Conservation (phyloP, 1,284 basidiomycete species). For the Mycosarcoma mackinlayi region DNA sequence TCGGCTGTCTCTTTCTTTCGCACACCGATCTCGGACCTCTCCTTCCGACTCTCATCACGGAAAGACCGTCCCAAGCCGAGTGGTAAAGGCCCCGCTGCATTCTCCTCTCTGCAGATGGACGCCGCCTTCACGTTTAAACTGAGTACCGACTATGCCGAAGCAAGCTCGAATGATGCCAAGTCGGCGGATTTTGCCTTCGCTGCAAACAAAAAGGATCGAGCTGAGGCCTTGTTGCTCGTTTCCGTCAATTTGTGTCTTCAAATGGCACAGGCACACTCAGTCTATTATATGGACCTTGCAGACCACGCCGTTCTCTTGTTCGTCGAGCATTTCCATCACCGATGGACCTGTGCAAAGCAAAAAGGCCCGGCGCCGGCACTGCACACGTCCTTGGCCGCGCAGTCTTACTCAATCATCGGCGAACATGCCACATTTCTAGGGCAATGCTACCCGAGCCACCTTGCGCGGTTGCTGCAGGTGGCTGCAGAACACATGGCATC, state of each 20-base stretch:
- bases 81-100: slow-evolving; percentile 20
- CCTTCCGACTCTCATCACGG: slow-evolving; percentile 34
- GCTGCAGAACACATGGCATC: slow-evolving; percentile 29
- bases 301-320: slow-evolving; percentile 30
- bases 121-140: slow-evolving; percentile 14
- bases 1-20: slow-evolving; percentile 26
- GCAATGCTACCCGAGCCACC: slow-evolving; percentile 10
- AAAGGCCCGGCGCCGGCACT: slow-evolving; percentile 3
- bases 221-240: slow-evolving; percentile 23
- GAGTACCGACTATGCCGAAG: not conserved
- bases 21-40: slow-evolving; percentile 2
- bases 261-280: slow-evolving; percentile 18
- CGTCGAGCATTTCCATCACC: slow-evolving; percentile 29
- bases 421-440: slow-evolving; percentile 16
- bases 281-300: slow-evolving; percentile 26
- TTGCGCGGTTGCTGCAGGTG: slow-evolving; percentile 16
- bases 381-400: slow-evolving; percentile 15
- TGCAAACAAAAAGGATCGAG: slow-evolving; percentile 10
- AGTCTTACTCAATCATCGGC: slow-evolving; percentile 17
- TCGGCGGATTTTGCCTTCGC: not conserved
- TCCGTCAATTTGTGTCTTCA: slow-evolving; percentile 30
- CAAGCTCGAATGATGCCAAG: not conserved
- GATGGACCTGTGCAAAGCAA: slow-evolving; percentile 40
- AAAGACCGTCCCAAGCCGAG: slow-evolving; percentile 38
- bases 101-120: slow-evolving; percentile 21